Base-by-base conservation (phyloP, 495 filamentous ascomycete species). In the Aspergillus steynii region DNA sequence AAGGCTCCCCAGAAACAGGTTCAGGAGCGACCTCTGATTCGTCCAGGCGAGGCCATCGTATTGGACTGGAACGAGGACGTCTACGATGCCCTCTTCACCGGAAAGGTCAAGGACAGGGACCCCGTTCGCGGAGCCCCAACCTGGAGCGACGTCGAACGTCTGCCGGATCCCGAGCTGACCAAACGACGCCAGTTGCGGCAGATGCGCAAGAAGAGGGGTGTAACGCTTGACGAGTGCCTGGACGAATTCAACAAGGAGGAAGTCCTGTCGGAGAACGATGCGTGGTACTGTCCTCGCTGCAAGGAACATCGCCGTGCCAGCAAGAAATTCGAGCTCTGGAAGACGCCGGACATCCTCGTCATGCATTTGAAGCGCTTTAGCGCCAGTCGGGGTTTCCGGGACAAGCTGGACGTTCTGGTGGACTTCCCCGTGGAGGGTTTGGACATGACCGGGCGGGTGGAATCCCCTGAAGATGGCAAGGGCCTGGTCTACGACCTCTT, bases 311-410 rank as follows among this genome's bases (percentile, higher is more conserved):
- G 90, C 9, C 86, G 91, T 28, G 95, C 96, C 25, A 92, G 85
- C 77, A 99, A 98, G 83, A 96, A 93, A 67, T 92, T 99, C 32
- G 92, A 98, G 70, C 82, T 99, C 3, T 99, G 95, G 95, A 96
- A 92, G 71, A 87, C 88, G 3, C 95, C 95, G 8, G 95, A 99
- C 71, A 94, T 98, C 56, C 81, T 99, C 14, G 88, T 98, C 55
- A 86, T 98, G 58, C 95, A 99, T 68, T 82, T 99, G 5, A 99
- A 99, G 81, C 85, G 95, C 20, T 99, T 99, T 68, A 94, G 92
- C 65, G 88, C 88, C 26, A 87, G 85, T 62, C 79, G 79, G 31
- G 85, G 80, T 53, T 85, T 89, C 55, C 82, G 93, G 26, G 90
- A 96, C 67, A 99, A 99, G 81, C 81, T 99, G 37, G 92, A 96